A percentile compares a stretch with the other conserved stretches of the same genome.
Evolutionary conservation across 805 yeast genomes (phyloP).

Genomic region (Lipomyces mesembrius): DNA sequence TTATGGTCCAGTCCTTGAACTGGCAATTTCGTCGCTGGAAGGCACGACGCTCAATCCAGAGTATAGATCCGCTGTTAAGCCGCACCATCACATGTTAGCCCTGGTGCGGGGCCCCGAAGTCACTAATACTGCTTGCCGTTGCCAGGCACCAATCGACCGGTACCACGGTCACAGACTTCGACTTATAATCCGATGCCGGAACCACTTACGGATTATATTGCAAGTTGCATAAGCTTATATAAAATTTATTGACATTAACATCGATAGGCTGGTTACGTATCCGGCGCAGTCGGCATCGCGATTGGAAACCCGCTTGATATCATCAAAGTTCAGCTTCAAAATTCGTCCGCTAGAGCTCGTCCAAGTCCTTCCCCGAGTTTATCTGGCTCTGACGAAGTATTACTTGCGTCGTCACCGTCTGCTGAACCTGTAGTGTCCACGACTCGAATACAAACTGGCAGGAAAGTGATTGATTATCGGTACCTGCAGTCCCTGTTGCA

Average conservation of each 20-base stretch:
- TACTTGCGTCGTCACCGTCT: not conserved
- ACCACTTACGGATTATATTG: constrained; percentile 23
- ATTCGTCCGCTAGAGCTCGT: constrained; percentile 6
- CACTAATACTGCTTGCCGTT: no score
- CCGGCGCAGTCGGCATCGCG: constrained; percentile 41
- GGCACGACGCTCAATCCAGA: no score
- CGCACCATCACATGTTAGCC: no score
- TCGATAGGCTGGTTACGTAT: constrained; percentile 39
- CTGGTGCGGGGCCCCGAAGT: no score
- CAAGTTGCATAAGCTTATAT: not conserved
- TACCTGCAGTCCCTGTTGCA: constrained; percentile 23
- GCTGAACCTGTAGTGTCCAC: not conserved
- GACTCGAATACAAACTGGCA: not conserved
- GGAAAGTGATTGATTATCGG: not conserved
- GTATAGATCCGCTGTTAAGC: no score
- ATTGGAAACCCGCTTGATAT: constrained; percentile 41
- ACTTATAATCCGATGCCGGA: constrained; percentile 16
- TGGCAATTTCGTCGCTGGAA: no score
- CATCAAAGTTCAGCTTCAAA: constrained; percentile 39
- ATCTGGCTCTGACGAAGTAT: not conserved
- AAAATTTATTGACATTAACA: not conserved
- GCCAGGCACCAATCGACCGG: no score
- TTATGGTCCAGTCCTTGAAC: no score
- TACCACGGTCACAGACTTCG: not conserved
- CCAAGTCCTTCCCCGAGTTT: not conserved